Evolutionary conservation across 2,329 filamentous ascomycete genomes (phyloP), one percentile per base, ranked within the genome.

Genomic region (Aspergillus fructus): DNA sequence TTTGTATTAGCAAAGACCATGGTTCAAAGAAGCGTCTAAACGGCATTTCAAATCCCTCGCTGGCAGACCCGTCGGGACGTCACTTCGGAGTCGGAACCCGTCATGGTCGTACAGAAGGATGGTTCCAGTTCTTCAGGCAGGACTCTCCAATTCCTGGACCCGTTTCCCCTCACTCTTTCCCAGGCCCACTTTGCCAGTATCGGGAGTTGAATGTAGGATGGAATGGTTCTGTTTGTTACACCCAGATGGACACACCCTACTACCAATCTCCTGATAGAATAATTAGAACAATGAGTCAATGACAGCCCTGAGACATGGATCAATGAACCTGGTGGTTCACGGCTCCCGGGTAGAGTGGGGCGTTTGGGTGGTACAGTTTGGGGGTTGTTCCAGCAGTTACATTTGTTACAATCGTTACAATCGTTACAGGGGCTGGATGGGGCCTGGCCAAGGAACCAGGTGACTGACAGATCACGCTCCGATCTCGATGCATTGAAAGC

Each of bases 61-160:
- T 33, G 17, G n/a, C 33, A n/a, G 43, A n/a, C 23, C 13, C 42
- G 21, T 45, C 17, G n/a, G 39, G 39, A 11, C n/a, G 7, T 27
- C 17, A 30, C 43, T 30, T 46, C 46, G 46, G 46, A 37, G 30
- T 15, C 23, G 45, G 42, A 34, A 34, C 17, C 34, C 34, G 37
- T 51, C 23, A n/a, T 41, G 40, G 49, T 33, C 19, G 15, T 8
- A 34, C 9, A 9, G 24, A 30, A n/a, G 8, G 37, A 13, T 49
- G 15, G 46, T 53, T 50, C 49, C 54, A 59, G 49, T 61, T 62
- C 60, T 58, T 62, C 60, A 62, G 59, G 53, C 53, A 50, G 39
- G 33, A 24, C 47, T 48, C 21, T 11, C 50, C 39, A 17, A 21
- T n/a, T 45, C 47, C 41, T 23, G 33, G 17, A 13, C 21, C 15